Conservation (phyloP, 331 rosid species). For the Quercus tomentella region DNA sequence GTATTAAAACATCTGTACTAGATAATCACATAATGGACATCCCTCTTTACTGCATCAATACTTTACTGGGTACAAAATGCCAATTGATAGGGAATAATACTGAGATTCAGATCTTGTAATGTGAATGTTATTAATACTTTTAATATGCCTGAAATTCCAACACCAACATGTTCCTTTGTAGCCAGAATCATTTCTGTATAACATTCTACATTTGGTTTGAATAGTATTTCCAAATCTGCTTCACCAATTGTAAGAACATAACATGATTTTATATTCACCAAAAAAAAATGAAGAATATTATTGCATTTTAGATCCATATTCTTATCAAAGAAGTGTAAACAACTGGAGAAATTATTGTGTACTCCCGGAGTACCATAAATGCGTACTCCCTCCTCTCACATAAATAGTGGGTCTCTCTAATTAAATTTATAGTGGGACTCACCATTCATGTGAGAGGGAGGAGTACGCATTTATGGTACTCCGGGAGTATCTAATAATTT, state of each 20-base stretch:
- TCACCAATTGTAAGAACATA: not conserved
- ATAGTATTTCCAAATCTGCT: not conserved
- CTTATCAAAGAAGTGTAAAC: not conserved
- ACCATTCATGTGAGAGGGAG: too few relatives aligned
- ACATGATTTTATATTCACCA: too few relatives aligned
- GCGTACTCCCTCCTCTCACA: too few relatives aligned
- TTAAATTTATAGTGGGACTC: too few relatives aligned
- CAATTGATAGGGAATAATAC: not conserved
- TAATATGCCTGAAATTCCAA: not conserved
- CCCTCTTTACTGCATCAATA: not conserved
- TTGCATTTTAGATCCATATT: not conserved
- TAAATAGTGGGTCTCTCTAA: too few relatives aligned
- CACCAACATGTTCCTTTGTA: too few relatives aligned
- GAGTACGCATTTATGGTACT: too few relatives aligned
- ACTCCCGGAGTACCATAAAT: too few relatives aligned
- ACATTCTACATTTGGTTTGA: not conserved
- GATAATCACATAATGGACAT: conserved; percentile 3
- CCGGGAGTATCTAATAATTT: too few relatives aligned
- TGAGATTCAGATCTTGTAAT: not conserved
- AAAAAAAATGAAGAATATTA: not conserved
- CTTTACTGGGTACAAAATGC: not conserved
- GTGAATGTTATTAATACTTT: not conserved
- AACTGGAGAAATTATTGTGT: too few relatives aligned
- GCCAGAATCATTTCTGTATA: too few relatives aligned
- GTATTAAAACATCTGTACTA: conserved; percentile 11